Percentiles rank a stretch among this genome's conserved stretches.
These are phyloP conservation scores for Thelephora terrestris DNA, from an alignment of 1,284 basidiomycete genomes.

Conservation along the genomic window DNA sequence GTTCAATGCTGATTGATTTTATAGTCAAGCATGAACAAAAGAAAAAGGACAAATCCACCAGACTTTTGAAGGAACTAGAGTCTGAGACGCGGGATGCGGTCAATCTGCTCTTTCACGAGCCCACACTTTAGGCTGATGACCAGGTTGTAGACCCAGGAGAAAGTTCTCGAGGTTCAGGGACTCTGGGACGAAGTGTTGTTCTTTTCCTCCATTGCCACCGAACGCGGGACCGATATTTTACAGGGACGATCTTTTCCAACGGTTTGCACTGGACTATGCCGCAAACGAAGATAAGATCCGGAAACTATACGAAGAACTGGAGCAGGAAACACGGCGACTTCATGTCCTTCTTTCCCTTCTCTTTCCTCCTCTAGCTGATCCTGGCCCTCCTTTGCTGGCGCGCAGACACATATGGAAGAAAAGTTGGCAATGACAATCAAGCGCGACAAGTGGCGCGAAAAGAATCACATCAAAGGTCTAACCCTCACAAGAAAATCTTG, in stretches of 20 bases:
- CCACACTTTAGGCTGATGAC: conserved; percentile 22
- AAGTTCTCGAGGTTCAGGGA: no score
- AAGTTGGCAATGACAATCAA: not conserved
- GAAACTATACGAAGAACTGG: not conserved
- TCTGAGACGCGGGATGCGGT: no score
- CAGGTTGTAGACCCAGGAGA: no score
- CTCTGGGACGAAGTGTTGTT: no score
- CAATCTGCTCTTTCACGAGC: no score
- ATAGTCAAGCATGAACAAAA: no score
- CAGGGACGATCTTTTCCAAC: not conserved
- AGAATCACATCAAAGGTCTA: not conserved
- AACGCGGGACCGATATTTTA: not conserved
- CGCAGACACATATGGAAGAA: not conserved
- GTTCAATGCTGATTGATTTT: no score
- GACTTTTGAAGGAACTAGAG: no score
- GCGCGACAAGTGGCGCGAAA: not conserved
- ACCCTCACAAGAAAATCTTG: not conserved
- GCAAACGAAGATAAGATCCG: not conserved
- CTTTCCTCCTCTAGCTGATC: not conserved
- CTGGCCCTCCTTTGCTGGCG: not conserved
- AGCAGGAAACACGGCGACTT: not conserved
- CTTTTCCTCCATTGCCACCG: no score
- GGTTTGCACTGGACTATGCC: not conserved
- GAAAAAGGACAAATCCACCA: no score
- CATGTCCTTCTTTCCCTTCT: not conserved